phyloP scores from a whole-genome alignment of 495 filamentous ascomycete species.

The Amniculicola lignicola region DNA sequence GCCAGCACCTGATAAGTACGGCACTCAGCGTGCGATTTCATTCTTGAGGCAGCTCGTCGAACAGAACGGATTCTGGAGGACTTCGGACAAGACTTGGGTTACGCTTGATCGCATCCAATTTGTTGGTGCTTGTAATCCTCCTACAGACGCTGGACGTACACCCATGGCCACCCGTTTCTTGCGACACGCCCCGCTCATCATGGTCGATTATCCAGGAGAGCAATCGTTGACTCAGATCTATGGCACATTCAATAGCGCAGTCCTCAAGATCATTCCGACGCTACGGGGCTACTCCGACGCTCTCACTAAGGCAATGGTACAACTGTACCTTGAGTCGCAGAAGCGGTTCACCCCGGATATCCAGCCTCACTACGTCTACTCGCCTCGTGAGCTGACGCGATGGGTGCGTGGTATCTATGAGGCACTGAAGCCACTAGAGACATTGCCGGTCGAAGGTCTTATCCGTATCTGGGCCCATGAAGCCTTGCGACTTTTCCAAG shows the following conservation, averaged over 20 bases:
- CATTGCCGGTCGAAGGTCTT: slow-evolving; percentile 79
- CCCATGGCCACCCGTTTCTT: slow-evolving; percentile 91
- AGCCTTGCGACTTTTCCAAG: slow-evolving; percentile 91
- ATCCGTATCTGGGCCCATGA: slow-evolving; percentile 98
- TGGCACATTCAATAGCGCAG: slow-evolving; percentile 93
- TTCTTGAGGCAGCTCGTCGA: slow-evolving; percentile 96
- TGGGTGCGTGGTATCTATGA: slow-evolving; percentile 98
- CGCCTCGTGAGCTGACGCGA: slow-evolving; percentile 92
- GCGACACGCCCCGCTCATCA: slow-evolving; percentile 90
- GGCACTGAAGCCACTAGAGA: slow-evolving; percentile 88
- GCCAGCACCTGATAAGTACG: slow-evolving; percentile 97
- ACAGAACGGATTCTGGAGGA: slow-evolving; percentile 98
- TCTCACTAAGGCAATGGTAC: slow-evolving; percentile 96
- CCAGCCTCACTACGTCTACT: slow-evolving; percentile 98
- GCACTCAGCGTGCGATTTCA: slow-evolving; percentile 92
- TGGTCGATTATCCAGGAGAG: slow-evolving; percentile 99
- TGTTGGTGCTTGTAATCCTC: slow-evolving; percentile 97
- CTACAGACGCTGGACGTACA: slow-evolving; percentile 96
- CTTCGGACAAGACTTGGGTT: slow-evolving; percentile 96
- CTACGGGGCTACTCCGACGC: slow-evolving; percentile 92
- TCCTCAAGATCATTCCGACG: slow-evolving; percentile 93
- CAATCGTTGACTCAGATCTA: slow-evolving; percentile 93
- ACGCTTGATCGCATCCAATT: slow-evolving; percentile 97
- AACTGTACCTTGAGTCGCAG: slow-evolving; percentile 92
- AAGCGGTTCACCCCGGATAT: slow-evolving; percentile 90